A percentile compares a stretch with the other conserved stretches of the same genome.
These are phyloP conservation scores for Eucalyptus grandis DNA, from an alignment of 345 rosid species.

Conservation along the genomic window DNA sequence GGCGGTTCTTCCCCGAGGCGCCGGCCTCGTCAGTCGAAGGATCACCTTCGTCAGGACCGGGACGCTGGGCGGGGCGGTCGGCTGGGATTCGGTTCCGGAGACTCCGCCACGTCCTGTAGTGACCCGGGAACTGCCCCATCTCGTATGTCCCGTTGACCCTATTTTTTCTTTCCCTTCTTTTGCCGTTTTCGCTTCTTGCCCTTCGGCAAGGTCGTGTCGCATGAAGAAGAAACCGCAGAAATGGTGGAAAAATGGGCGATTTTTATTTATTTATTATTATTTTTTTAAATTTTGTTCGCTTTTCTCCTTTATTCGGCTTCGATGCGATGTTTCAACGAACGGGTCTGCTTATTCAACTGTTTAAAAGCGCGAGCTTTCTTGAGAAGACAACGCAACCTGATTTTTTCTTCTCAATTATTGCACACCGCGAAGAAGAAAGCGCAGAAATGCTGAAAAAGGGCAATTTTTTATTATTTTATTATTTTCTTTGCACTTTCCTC, in stretches of 20 bases:
- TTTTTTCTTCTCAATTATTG: not conserved
- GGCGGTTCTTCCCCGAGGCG: not conserved
- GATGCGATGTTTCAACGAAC: not conserved
- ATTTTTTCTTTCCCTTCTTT: not conserved
- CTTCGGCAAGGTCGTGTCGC: not conserved
- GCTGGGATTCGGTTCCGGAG: not conserved
- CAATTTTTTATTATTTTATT: not conserved
- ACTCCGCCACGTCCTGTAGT: not conserved
- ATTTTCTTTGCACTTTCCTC: not conserved
- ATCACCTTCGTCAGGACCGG: conserved; percentile 35
- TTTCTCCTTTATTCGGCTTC: not conserved
- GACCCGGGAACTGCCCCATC: not conserved
- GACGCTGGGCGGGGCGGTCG: not conserved
- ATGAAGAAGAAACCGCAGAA: not conserved
- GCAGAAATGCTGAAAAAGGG: not conserved
- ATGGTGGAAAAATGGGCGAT: not conserved
- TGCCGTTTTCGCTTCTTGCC: not conserved
- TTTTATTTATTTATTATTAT: not conserved
- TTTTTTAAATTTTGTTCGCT: not conserved
- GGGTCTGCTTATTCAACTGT: not conserved
- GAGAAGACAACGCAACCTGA: not conserved
- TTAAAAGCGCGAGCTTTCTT: not conserved
- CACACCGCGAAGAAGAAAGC: not conserved
- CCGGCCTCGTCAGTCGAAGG: conserved; percentile 31
- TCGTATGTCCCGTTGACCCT: not conserved